These are phyloP conservation scores for Cystobasidium tubakii DNA, from an alignment of 768 basidiomycete genomes.

Conservation along the genomic window DNA sequence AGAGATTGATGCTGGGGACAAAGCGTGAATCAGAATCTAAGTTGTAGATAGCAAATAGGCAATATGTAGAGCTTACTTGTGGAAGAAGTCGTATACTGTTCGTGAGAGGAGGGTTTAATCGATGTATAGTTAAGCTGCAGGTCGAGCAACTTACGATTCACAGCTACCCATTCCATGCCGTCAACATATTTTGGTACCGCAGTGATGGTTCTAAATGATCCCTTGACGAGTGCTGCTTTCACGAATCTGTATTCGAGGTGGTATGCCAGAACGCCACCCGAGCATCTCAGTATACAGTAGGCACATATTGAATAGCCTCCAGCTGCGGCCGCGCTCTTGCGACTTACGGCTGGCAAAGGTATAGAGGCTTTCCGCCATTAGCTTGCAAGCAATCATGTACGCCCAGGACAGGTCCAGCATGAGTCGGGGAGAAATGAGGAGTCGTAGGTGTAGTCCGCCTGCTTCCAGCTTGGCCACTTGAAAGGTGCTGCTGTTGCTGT, in stretches of 20 bases:
- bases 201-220: constrained; percentile 97
- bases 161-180: constrained; percentile 56
- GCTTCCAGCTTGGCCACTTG: constrained; percentile 8
- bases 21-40: not conserved
- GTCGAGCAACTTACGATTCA: constrained; percentile 51
- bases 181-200: constrained; percentile 77
- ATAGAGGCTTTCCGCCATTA: constrained; percentile 38
- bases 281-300: not conserved
- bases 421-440: constrained; percentile 9
- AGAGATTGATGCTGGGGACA: constrained; percentile 64
- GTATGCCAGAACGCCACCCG: not conserved
- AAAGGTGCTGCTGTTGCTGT: constrained; percentile 8
- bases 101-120: too few relatives aligned
- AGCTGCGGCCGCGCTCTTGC: not conserved
- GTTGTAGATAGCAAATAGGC: too few relatives aligned
- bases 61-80: constrained; percentile 55
- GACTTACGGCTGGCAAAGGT: constrained; percentile 40
- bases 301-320: too few relatives aligned
- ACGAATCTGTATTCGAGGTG: constrained; percentile 56
- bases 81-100: constrained; percentile 92
- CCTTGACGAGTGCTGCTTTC: constrained; percentile 90
- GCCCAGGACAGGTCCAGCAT: not conserved
- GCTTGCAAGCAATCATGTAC: constrained; percentile 25
- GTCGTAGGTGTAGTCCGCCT: constrained; percentile 34
- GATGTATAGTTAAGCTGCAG: too few relatives aligned